Percentiles rank a stretch among this genome's conserved stretches.
Evolutionary conservation across 2,329 filamentous ascomycete species (phyloP).

Genomic region (Pleoardoris graminearum): DNA sequence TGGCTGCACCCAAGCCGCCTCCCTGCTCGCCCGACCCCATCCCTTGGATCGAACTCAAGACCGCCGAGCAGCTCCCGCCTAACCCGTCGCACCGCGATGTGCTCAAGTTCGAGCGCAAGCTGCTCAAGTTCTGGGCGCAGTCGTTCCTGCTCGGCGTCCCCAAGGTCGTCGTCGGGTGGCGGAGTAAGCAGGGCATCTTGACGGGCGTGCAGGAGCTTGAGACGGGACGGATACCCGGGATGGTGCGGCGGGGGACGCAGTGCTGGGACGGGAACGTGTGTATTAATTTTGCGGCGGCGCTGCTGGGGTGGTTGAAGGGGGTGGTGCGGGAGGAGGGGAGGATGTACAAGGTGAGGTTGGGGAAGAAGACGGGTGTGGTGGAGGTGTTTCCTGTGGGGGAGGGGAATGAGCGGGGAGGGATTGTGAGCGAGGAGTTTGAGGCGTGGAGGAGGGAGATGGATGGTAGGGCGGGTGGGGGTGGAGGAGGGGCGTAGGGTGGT

Average conservation of each 20-base stretch:
- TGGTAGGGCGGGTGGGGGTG: constrained; percentile 7
- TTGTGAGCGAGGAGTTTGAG: constrained; percentile 77
- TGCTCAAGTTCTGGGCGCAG: constrained; percentile 96
- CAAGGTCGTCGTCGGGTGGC: constrained; percentile 88
- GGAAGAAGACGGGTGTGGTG: constrained; percentile 64
- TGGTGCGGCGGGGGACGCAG: constrained; percentile 68
- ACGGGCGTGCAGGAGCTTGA: constrained; percentile 75
- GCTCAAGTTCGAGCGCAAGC: constrained; percentile 80
- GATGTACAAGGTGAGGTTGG: constrained; percentile 77
- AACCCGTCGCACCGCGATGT: constrained; percentile 63
- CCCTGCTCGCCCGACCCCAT: constrained; percentile 51
- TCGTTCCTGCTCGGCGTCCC: constrained; percentile 92
- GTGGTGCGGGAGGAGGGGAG: constrained; percentile 65
- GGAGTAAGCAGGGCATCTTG: constrained; percentile 72
- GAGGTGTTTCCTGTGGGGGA: constrained; percentile 76
- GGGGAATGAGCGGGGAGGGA: constrained; percentile 74
- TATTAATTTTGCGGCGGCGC: constrained; percentile 82
- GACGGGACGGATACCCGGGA: constrained; percentile 76
- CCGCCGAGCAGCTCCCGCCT: constrained; percentile 67
- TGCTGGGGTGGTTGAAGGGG: constrained; percentile 73
- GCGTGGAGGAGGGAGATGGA: constrained; percentile 61
- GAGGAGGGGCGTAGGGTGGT: too few relatives aligned
- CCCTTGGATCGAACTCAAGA: constrained; percentile 96
- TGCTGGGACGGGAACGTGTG: constrained; percentile 92
- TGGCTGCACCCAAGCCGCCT: constrained; percentile 34